These are phyloP conservation scores for Streptanthus diversifolius DNA, from an alignment of 345 rosid genomes.

Conservation along the genomic window DNA sequence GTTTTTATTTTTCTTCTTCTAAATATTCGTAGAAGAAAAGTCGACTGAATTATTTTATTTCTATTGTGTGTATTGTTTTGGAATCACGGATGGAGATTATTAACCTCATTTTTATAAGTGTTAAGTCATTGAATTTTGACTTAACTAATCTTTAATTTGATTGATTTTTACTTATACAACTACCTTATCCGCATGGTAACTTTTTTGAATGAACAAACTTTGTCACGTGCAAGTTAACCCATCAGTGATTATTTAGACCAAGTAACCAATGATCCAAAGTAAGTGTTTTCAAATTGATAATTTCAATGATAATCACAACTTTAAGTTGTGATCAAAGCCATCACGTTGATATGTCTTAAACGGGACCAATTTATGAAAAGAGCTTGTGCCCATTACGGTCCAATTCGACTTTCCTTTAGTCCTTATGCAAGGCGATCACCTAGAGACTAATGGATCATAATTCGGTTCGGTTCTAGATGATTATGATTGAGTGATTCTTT, in stretches of 20 bases:
- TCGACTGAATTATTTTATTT: constrained; percentile 1
- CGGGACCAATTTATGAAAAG: constrained; percentile 1
- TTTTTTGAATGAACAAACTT: background rate
- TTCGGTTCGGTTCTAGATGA: constrained; percentile 18
- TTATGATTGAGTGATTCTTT: constrained; percentile 3
- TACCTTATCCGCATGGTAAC: background rate
- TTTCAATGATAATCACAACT: background rate
- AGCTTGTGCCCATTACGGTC: background rate
- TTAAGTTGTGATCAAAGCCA: background rate
- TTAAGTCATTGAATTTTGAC: background rate
- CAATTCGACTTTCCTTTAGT: background rate
- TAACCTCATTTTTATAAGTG: background rate
- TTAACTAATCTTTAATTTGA: background rate
- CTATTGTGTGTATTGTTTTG: constrained; percentile 12
- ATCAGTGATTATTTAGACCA: background rate
- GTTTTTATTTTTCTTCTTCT: background rate
- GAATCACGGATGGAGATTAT: constrained; percentile 15
- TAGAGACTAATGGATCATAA: background rate
- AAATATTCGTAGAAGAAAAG: constrained; percentile 13
- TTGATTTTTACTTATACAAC: background rate
- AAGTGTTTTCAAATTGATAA: background rate
- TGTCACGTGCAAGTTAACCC: background rate
- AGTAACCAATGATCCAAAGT: background rate
- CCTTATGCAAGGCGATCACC: constrained; percentile 12
- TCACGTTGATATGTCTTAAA: background rate